Evolutionary conservation across 2,329 filamentous ascomycete species (phyloP).

Genomic region (Penicillium polonicum): DNA sequence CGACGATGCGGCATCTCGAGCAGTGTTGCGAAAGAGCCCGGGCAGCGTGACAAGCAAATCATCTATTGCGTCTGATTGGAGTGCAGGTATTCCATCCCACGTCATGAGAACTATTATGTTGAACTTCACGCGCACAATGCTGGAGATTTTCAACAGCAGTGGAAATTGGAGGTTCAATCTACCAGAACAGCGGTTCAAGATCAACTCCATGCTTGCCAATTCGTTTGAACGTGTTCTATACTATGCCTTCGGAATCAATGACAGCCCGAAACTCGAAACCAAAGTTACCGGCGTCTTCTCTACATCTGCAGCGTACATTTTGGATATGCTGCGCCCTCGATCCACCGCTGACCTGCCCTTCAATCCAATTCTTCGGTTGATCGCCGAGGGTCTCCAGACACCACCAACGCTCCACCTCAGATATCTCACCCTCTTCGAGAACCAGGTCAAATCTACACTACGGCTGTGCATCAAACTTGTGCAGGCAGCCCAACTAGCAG

Average conservation of each 20-base stretch:
- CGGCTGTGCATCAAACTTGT: slow-evolving; percentile 67
- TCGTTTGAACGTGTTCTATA: slow-evolving; percentile 70
- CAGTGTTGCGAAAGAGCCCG: slow-evolving; percentile 45
- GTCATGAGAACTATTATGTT: slow-evolving; percentile 69
- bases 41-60: slow-evolving; percentile 33
- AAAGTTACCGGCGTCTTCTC: slow-evolving; percentile 65
- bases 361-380: slow-evolving; percentile 70
- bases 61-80: slow-evolving; percentile 46
- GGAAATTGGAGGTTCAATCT: slow-evolving; percentile 79
- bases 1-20: slow-evolving; percentile 66
- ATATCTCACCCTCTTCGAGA: slow-evolving; percentile 55
- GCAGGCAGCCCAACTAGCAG: slow-evolving; percentile 65
- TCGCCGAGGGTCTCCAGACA: slow-evolving; percentile 61
- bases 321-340: slow-evolving; percentile 72
- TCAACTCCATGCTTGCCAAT: slow-evolving; percentile 66
- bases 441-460: slow-evolving; percentile 65
- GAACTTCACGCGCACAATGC: slow-evolving; percentile 70
- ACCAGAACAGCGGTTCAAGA: slow-evolving; percentile 64
- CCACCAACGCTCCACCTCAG: slow-evolving; percentile 63
- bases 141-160: slow-evolving; percentile 83
- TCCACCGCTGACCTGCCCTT: slow-evolving; percentile 70
- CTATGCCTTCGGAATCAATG: slow-evolving; percentile 73
- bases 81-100: slow-evolving; percentile 75
- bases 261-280: slow-evolving; percentile 48
- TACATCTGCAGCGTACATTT: slow-evolving; percentile 70